Base-by-base conservation (phyloP, 257 asterid species). In the Handroanthus guayacan region DNA sequence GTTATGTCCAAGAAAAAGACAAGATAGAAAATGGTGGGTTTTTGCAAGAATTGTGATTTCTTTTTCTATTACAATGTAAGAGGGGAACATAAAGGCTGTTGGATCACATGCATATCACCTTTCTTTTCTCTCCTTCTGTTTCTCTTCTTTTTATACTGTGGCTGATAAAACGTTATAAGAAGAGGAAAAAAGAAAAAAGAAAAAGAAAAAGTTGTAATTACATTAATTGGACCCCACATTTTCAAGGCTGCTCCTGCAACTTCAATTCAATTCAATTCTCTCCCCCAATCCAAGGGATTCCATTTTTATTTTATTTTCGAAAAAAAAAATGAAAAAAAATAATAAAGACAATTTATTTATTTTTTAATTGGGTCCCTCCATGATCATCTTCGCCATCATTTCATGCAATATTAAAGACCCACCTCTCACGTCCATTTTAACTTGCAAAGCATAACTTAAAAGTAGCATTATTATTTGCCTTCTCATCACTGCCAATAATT, bases 71-170 rank as follows among this genome's bases (percentile, higher is more conserved):
- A 79, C 81, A 60, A 67, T 20, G 69, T 38, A 78, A 83, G 90
- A 87, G 88, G 93, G 96, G 91, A 89, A 90, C 94, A 89, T 79
- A 90, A 91, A 92, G 95, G 92, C 96, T 92, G 97, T 92, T 92
- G 88, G 96, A 87, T 90, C 97, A 92, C 97, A 92, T 92, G 97
- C 95, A 86, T 82, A 81, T 87, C 89, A 85, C 86, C 94, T 78
- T 72, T 78, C 83, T 87, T 85, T 86, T 80, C 83, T 86, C 84
- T 82, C 84, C 86, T 84, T 89, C 94, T 76, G 88, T 82, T 78
- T 90, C 91, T 85, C 91, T 84, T 86, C 91, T 89, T 87, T 86
- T 90, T 55, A 92, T 84, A 87, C 77, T 80, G 81, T 88, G 87
- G 72, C 83, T 82, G 79, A 84, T 83, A 45, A 25, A 86, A 83